Base-by-base conservation (phyloP, 495 filamentous ascomycete genomes). In the Talaromyces wortmannii region DNA sequence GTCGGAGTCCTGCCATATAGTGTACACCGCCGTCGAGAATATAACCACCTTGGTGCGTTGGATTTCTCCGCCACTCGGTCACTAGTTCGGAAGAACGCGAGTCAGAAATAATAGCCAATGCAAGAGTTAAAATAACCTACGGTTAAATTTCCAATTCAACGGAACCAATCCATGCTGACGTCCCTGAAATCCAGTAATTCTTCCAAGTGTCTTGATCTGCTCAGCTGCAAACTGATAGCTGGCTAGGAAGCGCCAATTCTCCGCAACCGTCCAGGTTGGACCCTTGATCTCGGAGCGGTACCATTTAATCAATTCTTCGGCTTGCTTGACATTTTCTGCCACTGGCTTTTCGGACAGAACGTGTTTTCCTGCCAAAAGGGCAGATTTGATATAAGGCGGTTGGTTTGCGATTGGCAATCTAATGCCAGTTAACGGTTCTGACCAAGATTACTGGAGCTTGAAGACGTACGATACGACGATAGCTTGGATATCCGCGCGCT, bases 321-420 rank as follows among this genome's bases (percentile, higher is more conserved):
- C 87, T 1, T 76, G 65, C 2, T 69, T 66, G 30, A 87, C 57
- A 59, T 86, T 78, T 54, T 75, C 70, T 0, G 85, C 83, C 29
- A 89, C 74, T 29, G 87, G 87, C 63, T 90, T 91, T 65, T 91
- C 88, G 8, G 85, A 84, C 0, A 92, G 68, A 6, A 92, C 89
- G 67, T 91, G 88, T 59, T 94, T 94, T 18, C 86, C 83, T 1
- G 87, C 86, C 0, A 68, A 59, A 0, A 94, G 75, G 5, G 87
- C 71, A 31, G 63, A 59, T 18, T 53, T 58, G 57, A 77, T 74
- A 49, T 68, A 75, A 2, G 61, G 59, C 11, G 68, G 71, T 46
- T 77, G 72, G 10, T 64, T 63, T 7, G 68, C 57, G 36, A 77
- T 77, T 0, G 65, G 67, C 12, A 73, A 68, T 43, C 70, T 62